Evolutionary conservation across 495 filamentous ascomycete genomes (phyloP), one percentile per base, ranked within the genome.

Genomic region (Recurvomyces mirabilis): DNA sequence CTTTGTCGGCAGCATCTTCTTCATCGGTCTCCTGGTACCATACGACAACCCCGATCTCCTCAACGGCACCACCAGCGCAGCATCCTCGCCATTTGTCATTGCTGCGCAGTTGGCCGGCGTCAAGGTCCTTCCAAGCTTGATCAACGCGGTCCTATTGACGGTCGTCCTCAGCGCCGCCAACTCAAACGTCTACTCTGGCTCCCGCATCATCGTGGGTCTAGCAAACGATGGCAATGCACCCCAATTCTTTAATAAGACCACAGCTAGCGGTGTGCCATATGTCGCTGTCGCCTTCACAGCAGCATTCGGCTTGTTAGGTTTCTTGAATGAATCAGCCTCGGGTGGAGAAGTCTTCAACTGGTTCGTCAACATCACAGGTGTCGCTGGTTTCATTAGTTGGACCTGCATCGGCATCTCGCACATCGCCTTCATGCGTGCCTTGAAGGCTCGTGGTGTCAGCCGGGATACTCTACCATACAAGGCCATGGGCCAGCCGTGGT

Each of bases 161-260:
- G 73, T 77, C 1, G 79, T 77, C 5, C 72, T 73, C 53, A 83
- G 79, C 4, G 73, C 78, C 0, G 83, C 75, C 37, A 93, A 93
- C 55, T 78, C 81, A 1, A 86, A 83, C 68, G 68, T 87, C 41
- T 89, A 85, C 65, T 84, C 79, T 24, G 82, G 79, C n/a, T 81
- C 77, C 0, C 75, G 85, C n/a, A 79, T 79, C 42, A 69, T 89
- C 5, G 81, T 82, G 54, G 77, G 77, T 15, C 71, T 84, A 49
- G 78, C 81, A 1, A 57, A 71, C 23, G 68, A 77, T 41, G 72
- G 78, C 5, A 75, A 79, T 25, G 82, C 82, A 0, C 83, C 82
- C 0, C 56, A 54, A 0, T 49, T 79, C 44, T 70, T 87, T 48
- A 60, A 67, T 21, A 60, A 46, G 15, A 79, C 74, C 23, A 74